Percentiles rank a stretch among this genome's conserved stretches.
These are phyloP conservation scores for Phaeotremella skinneri DNA, from an alignment of 768 basidiomycete genomes.

Conservation along the genomic window DNA sequence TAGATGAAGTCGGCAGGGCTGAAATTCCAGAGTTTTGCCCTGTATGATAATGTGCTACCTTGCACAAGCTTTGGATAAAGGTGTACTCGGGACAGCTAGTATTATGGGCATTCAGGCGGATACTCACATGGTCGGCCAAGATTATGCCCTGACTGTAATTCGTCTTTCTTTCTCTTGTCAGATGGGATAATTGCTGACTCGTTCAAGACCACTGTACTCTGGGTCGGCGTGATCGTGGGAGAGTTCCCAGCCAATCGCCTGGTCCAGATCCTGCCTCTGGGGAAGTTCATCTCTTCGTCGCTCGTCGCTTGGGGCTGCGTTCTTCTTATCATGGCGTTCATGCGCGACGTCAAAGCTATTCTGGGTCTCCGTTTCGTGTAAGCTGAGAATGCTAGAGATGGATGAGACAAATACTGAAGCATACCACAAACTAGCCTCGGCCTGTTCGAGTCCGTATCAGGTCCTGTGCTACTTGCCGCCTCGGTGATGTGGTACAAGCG, in stretches of 20 bases:
- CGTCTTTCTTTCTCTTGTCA: background rate
- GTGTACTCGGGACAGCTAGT: constrained; percentile 3
- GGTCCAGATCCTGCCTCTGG: constrained; percentile 19
- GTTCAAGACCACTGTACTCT: constrained; percentile 4
- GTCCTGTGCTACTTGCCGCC: constrained; percentile 22
- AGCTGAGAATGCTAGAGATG: background rate
- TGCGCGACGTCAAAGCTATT: constrained; percentile 17
- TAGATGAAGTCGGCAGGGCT: background rate
- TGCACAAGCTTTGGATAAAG: background rate
- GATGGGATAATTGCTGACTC: background rate
- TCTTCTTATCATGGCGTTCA: constrained; percentile 23
- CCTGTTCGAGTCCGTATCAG: constrained; percentile 30
- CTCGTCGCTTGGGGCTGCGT: constrained; percentile 12
- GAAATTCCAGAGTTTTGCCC: background rate
- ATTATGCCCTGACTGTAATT: background rate
- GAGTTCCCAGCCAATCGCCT: constrained; percentile 16
- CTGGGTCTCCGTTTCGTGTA: constrained; percentile 28
- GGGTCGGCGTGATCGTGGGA: constrained; percentile 5
- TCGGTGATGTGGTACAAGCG: constrained; percentile 33
- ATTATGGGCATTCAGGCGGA: constrained; percentile 1
- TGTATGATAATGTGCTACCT: background rate
- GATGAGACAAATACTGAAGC: no score
- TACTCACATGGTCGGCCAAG: constrained; percentile 2
- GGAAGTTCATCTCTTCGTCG: constrained; percentile 14
- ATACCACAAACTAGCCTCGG: constrained; percentile 20